phyloP scores from a whole-genome alignment of 306 rosid genomes.

The Fagus sylvatica region DNA sequence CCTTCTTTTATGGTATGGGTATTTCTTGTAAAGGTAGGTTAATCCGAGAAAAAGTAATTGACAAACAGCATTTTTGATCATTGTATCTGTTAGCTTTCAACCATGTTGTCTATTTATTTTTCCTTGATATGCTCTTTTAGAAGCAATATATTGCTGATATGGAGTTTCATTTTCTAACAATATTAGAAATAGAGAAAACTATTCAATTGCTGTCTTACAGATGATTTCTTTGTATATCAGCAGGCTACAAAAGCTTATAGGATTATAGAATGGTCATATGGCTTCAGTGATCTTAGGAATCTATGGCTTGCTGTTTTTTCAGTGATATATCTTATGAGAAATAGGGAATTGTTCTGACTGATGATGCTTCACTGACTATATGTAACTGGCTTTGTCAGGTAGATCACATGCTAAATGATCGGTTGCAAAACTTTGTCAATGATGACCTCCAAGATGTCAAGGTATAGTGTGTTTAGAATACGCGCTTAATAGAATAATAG shows the following conservation, averaged over 20 bases:
- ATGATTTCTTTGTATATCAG: not conserved
- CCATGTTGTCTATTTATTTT: constrained; percentile 15
- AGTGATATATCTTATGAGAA: not conserved
- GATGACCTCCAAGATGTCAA: constrained; percentile 71
- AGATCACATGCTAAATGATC: constrained; percentile 64
- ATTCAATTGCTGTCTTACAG: not conserved
- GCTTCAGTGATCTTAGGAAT: not conserved
- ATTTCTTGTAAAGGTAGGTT: not conserved
- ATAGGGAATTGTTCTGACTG: constrained; percentile 14
- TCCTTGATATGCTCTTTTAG: not conserved
- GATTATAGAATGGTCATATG: not conserved
- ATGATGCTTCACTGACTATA: constrained; percentile 29
- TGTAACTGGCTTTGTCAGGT: constrained; percentile 50
- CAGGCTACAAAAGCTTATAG: not conserved
- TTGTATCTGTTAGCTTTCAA: not conserved
- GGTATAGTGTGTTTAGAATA: constrained; percentile 40
- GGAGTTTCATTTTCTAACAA: constrained; percentile 4
- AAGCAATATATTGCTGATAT: not conserved
- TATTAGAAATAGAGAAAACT: not conserved
- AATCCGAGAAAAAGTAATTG: not conserved
- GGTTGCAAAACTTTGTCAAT: constrained; percentile 52
- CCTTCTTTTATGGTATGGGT: not conserved
- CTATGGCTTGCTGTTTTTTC: not conserved
- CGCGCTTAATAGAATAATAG: not conserved
- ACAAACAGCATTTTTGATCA: not conserved